Base-by-base conservation (phyloP, 768 basidiomycete genomes). In the Favolaschia claudopus region DNA sequence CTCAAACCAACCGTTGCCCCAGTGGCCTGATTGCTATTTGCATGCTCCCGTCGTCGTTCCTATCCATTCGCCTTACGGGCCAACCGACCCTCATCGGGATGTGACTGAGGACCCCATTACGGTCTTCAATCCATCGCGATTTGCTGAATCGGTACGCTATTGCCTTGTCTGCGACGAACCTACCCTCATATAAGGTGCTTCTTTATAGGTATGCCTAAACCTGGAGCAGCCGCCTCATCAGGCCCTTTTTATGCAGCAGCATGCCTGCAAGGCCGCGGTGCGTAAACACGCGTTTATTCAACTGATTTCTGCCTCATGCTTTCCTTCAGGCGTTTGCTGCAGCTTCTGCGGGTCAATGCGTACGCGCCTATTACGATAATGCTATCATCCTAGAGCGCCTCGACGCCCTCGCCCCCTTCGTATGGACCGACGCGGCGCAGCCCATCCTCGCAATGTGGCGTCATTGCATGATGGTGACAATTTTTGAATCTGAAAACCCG, bases 371-470 rank as follows among this genome's bases (percentile, higher is more conserved):
- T 40, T 83, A 82, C 55, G 77, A 80, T 48, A 17, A 54, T 20
- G 49, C 49, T 12, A 33, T 20, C 2, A 40, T 53, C 1, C 45
- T 48, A 7, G 27, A 24, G 7, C n/a, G 28, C 22, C 63, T 64
- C 29, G 45, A 64, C 19, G n/a, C 29, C 22, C 48, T 59, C 25
- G 36, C 24, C 54, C 20, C 20, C 7, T 85, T 77, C 65, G 54
- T 57, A 36, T 87, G 85, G 85, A 70, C 69, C 25, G 85, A 87
- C 68, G 79, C 82, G 42, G 85, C 81, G 28, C 77, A 81, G 20
- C 45, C 40, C 3, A 22, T 54, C 29, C 63, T 64, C 34, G 39
- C 56, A 32, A 9, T 37, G 19, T 60, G 44, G 44, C 63, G 64
- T 20, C 58, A 62, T 7, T 66, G 66, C 27, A 64, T 60, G n/a